Conservation (phyloP, 352 stramenopile genomes). For the Globisporangium ultimum region DNA sequence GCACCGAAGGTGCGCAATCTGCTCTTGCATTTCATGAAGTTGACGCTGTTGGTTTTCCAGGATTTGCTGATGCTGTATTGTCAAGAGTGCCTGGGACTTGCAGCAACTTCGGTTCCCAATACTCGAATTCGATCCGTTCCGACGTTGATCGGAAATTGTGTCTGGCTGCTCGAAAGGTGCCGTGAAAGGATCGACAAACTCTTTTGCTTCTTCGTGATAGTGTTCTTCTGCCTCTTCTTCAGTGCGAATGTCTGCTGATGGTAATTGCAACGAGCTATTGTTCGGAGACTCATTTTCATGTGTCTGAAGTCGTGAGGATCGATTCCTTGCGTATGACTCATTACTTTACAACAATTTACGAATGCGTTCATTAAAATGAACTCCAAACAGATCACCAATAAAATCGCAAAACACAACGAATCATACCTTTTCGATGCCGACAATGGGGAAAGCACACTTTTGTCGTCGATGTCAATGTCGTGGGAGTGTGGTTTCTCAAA, state of each 20-base stretch:
- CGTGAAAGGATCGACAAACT: background rate
- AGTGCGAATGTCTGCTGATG: too few species aligned
- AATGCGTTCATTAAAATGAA: too few species aligned
- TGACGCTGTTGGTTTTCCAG: slow-evolving; percentile 73
- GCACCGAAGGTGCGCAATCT: slow-evolving; percentile 53
- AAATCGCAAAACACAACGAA: background rate
- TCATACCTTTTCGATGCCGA: slow-evolving; percentile 3
- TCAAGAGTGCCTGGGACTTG: slow-evolving; percentile 60
- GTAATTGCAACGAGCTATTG: too few species aligned
- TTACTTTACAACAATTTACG: too few species aligned
- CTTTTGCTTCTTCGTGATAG: too few species aligned
- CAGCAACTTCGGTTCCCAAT: slow-evolving; percentile 36
- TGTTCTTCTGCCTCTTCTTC: too few species aligned
- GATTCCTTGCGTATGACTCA: too few species aligned
- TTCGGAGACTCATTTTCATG: too few species aligned
- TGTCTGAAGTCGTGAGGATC: too few species aligned
- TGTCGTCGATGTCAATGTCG: background rate
- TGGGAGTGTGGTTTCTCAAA: background rate
- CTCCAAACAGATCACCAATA: too few species aligned
- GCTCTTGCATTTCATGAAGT: slow-evolving; percentile 67
- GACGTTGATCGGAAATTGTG: background rate
- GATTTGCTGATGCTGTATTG: slow-evolving; percentile 74
- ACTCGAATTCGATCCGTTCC: slow-evolving; percentile 1
- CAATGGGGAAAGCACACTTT: background rate
- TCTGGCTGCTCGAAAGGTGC: background rate